Evolutionary conservation across 129 eudicot genomes (phyloP), one percentile per base, ranked within the genome.

Genomic region (Flaveria ramosissima): DNA sequence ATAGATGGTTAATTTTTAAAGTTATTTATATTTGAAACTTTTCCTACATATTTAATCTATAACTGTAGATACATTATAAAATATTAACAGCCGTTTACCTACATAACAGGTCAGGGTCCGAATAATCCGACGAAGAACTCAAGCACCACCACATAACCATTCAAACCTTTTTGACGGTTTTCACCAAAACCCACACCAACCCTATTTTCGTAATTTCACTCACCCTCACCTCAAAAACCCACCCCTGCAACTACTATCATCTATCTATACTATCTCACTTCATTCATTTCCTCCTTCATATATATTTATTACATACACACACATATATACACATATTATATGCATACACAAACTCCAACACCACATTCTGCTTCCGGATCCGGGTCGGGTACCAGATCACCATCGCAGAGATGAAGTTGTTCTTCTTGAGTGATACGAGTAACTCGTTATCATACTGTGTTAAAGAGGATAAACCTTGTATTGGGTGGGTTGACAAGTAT

Each of bases 401-500:
- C 67, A 64, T 73, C 14, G 9, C 14, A 60, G 71, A 76, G 45
- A 89, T 71, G 85, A 79, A 81, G 74, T 55, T 79, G 74, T 36
- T 76, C 53, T 36, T 14, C 19, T 51, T 72, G 42, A 43, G 48
- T 10, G 82, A 81, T 17, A 36, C 36, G 19, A 69, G 47, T 21
- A 80, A 67, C 84, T 65, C 90, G 62, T 4, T 82, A 19, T 76
- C 96, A 3, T 91, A 94, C 57, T 94, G 99, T 62, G 80, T 75
- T 4, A 82, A 83, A 9, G 90, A 93, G 83, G 71, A 76, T n/a
- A 88, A 87, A 70, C 74, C 87, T 64, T 93, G 98, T 74, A 77
- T 89, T 53, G 84, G 88, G 23, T 94, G 99, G 99, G 93, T 78
- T 15, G 74, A 89, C 12, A 87, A 74, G 83, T 94, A 94, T 74